Base-by-base conservation (phyloP, 1,284 basidiomycete species). In the Xerocomus tenax region DNA sequence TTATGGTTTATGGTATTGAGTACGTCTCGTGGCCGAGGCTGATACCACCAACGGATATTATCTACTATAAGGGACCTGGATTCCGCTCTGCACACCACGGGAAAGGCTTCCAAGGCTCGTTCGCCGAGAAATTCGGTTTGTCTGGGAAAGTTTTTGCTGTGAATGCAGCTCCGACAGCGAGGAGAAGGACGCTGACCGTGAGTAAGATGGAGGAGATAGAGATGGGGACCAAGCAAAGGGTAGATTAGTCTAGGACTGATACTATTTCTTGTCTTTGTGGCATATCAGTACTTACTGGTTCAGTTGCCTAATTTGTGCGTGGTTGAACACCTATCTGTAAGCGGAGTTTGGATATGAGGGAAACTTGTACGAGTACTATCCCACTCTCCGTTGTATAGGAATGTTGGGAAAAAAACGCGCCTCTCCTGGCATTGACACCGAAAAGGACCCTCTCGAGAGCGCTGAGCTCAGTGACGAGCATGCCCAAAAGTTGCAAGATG, bases 1-100 rank as follows among this genome's bases (percentile, higher is more conserved):
- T n/a, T n/a, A 65, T 87, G 68, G 71, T 82, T 39, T 82, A 95
- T 64, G 86, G 87, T 36, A 79, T 91, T 57, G 79, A 86, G 57
- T 97, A 94, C 65, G 93, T 99, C 54, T 82, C 89, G 19, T 95
- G 91, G 87, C 96, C 95, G n/a, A 82, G 87, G 19, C 78, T 98
- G 49, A 81, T 87, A 57, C 86, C 91, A 3, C 83, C 87, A 10
- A 83, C 84, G 50, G 89, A 93, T 54, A 76, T 87, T 49, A 85
- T 97, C 48, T 82, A 84, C 64, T 98, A 94, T 70, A 76, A 76
- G 45, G 92, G 92, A 38, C 89, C 89, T 47, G 93, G 92, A 29
- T 93, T 78, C 74, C 82, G 84, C 54, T 86, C 84, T 19, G 81
- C 72, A 15, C 75, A 81, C 52, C 79, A 85, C 57, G 94, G 94